These are phyloP conservation scores for Saccharomycopsis javanensis DNA, from an alignment of 805 yeast species.

Conservation along the genomic window DNA sequence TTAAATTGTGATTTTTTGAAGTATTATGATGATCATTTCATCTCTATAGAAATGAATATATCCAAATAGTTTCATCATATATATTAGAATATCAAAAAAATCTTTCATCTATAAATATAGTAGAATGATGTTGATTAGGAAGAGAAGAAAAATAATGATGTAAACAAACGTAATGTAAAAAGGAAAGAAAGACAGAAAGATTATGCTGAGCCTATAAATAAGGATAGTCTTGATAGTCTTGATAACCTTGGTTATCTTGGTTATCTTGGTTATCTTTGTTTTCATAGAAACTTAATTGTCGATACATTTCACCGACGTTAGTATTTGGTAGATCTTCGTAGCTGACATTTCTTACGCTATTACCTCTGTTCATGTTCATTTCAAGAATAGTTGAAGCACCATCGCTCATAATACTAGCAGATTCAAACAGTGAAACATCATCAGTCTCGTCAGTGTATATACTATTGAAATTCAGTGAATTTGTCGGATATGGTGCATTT, in stretches of 20 bases:
- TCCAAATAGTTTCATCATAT: too few species aligned
- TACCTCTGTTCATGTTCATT: constrained; percentile 8
- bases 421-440: constrained; percentile 1
- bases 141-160: neutral
- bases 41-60: neutral
- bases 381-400: neutral
- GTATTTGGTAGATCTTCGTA: constrained; percentile 16
- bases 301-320: constrained; percentile 4
- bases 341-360: constrained; percentile 13
- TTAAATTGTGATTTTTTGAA: constrained; percentile 1
- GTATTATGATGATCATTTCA: neutral
- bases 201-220: too few species aligned
- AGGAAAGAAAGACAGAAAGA: neutral
- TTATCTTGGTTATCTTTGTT: neutral
- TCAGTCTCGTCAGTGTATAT: constrained; percentile 5
- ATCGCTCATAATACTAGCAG: neutral
- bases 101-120: too few species aligned
- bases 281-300: neutral
- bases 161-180: neutral
- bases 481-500: neutral
- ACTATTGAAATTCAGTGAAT: constrained; percentile 10
- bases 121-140: too few species aligned
- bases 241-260: too few species aligned
- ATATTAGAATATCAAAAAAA: too few species aligned
- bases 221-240: neutral